A percentile compares a stretch with the other conserved stretches of the same genome.
These are phyloP conservation scores for Pseudogymnoascus sp. DNA, from an alignment of 2,329 filamentous ascomycete species.

Conservation along the genomic window DNA sequence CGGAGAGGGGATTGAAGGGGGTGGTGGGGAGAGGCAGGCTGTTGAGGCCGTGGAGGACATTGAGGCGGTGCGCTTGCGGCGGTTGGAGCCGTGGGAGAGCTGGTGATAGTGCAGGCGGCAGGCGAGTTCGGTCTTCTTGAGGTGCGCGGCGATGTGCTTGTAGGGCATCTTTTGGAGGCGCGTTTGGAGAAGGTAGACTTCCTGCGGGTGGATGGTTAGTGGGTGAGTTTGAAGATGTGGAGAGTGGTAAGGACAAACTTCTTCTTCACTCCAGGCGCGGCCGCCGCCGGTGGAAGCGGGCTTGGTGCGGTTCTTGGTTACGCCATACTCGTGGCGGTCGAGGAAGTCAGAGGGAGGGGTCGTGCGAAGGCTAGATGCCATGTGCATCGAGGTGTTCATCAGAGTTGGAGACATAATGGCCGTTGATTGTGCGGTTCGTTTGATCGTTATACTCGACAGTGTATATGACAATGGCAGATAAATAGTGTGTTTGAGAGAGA, in stretches of 20 bases:
- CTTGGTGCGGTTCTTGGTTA: slow-evolving; percentile 57
- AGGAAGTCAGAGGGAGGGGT: slow-evolving; percentile 41
- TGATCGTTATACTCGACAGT: slow-evolving; percentile 19
- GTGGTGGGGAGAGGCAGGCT: slow-evolving; percentile 41
- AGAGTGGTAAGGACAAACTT: slow-evolving; percentile 46
- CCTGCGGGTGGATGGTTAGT: slow-evolving; percentile 41
- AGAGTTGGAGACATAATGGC: slow-evolving; percentile 27
- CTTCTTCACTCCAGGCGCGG: slow-evolving; percentile 78
- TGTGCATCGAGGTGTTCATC: slow-evolving; percentile 28
- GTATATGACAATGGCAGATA: slow-evolving; percentile 14
- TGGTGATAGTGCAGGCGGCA: slow-evolving; percentile 86
- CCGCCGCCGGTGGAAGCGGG: slow-evolving; percentile 65
- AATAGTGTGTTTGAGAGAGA: slow-evolving; percentile 17
- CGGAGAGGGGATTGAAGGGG: slow-evolving; percentile 42
- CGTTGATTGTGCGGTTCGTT: slow-evolving; percentile 15
- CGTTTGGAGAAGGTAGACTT: slow-evolving; percentile 76
- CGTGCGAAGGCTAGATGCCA: slow-evolving; percentile 22
- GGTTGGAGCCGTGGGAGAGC: slow-evolving; percentile 72
- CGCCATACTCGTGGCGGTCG: slow-evolving; percentile 51
- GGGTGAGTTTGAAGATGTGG: not conserved
- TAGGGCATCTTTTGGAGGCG: slow-evolving; percentile 84
- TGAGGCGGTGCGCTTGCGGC: slow-evolving; percentile 68
- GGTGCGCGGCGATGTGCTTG: slow-evolving; percentile 77
- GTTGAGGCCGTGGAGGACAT: slow-evolving; percentile 51
- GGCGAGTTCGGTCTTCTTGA: slow-evolving; percentile 82